Base-by-base conservation (phyloP, 176 grass and related monocot genomes). In the Cenchrus purpureus region DNA sequence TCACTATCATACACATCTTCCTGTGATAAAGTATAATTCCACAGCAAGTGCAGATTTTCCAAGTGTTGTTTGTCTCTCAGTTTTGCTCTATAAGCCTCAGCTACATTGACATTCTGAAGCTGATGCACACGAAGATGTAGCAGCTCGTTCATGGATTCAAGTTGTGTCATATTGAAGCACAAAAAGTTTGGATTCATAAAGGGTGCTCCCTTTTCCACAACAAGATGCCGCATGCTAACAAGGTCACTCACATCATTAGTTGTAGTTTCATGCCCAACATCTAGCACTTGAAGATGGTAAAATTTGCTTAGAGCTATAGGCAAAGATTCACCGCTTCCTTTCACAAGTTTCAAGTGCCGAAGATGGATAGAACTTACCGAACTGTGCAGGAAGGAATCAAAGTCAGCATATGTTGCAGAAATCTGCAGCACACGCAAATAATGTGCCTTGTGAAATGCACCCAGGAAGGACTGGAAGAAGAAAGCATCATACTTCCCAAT, bases 261-360 rank as follows among this genome's bases (percentile, higher is more conserved):
- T 6, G 51, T 46, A 46, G 45, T 43, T 82, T 90, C 7, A 46
- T 81, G 66, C 74, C 10, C 10, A 14, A 71, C 14, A 73, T 91
- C 2, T 31, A 88, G 14, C 12, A 87, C 88, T 83, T 91, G 52
- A 70, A 94, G 55, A 49, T 94, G 81, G 45, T 81, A 88, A 2
- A 46, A 84, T 1, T 20, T 84, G 19, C 54, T 69, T 10, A 77
- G 10, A 51, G 12, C 0, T 54, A 11, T 15, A 75, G 29, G n/a
- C 10, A 87, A 5, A 37, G 1, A 3, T 63, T 1, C 46, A 19
- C 1, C 12, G 6, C 0, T 0, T 2, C 1, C 8, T 3, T 46
- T 7, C 5, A 3, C 2, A 37, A 70, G 15, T 83, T 79, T 68
- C 53, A 91, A 53, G 20, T 83, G 83, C 10, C 87, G 83, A 65